A percentile compares a stretch with the other conserved stretches of the same genome.
Conservation (phyloP, 352 stramenopile genomes). For the Globisporangium iwayamae region DNA sequence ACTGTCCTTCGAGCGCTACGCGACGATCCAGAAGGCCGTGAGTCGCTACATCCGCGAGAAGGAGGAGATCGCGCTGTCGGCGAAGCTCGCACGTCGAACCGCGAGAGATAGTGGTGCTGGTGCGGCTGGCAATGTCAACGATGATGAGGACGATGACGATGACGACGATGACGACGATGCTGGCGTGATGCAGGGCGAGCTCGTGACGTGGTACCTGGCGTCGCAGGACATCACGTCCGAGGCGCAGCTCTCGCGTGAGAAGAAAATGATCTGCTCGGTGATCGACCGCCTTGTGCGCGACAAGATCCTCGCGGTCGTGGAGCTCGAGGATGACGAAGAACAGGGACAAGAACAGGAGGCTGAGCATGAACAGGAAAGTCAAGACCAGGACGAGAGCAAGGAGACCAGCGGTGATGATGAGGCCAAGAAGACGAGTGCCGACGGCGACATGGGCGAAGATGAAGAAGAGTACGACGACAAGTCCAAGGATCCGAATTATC, state of each 20-base stretch:
- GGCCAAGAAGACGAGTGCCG: background rate
- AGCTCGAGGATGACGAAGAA: conserved; percentile 54
- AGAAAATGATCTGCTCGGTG: conserved; percentile 79
- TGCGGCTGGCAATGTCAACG: conserved; percentile 14
- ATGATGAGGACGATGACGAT: conserved; percentile 27
- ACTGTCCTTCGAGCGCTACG: conserved; percentile 80
- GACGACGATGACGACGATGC: conserved; percentile 54
- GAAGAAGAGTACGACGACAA: conserved; percentile 6
- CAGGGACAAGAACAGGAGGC: conserved; percentile 4
- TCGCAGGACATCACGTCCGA: conserved; percentile 86
- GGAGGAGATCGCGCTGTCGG: conserved; percentile 55
- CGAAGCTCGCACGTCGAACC: conserved; percentile 39
- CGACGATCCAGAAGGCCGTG: conserved; percentile 78
- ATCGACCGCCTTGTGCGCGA: conserved; percentile 80
- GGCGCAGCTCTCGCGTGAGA: conserved; percentile 68
- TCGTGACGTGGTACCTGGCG: conserved; percentile 83
- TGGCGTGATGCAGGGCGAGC: conserved; percentile 68
- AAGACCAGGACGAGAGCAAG: background rate
- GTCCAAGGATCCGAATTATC: background rate
- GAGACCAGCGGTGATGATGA: conserved; percentile 23
- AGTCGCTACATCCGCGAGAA: conserved; percentile 77
- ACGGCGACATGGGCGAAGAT: conserved; percentile 21
- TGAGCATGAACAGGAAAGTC: conserved; percentile 12
- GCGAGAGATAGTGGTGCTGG: conserved; percentile 13
- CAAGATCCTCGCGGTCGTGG: conserved; percentile 71